Evolutionary conservation across 2,329 filamentous ascomycete genomes (phyloP), one percentile per base, ranked within the genome.

Genomic region (Ophiosphaerella herpotricha): DNA sequence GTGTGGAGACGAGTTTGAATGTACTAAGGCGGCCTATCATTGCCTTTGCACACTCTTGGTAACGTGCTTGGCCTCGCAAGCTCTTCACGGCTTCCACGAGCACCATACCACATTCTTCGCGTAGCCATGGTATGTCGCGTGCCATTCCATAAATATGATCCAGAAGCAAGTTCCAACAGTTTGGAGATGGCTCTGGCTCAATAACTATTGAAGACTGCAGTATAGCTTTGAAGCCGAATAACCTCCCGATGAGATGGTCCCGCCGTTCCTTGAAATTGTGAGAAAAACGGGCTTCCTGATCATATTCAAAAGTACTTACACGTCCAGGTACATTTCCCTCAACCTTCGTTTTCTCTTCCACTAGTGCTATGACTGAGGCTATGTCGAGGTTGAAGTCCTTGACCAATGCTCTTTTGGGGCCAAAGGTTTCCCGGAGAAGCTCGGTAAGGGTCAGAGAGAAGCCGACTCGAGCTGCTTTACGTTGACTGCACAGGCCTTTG

Each of bases 371-470:
- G 2, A 82, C 64, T 37, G 75, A 70, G 2, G 72, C 60, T 11
- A 81, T 66, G 46, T 63, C 70, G n/a, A 71, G 58, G 38, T 68
- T 55, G 29, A 78, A 51, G 31, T 68, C 70, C 12, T 72, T 61
- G 7, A 70, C 66, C 46, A 48, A 42, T 14, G 43, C 46, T 37
- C 54, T 68, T 56, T 46, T 67, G 52, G 43, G 68, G 34, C 83
- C 83, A 64, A 88, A 89, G 5, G 92, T 75, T 64, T 93, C 85
- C 4, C 83, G 80, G 38, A 96, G 71, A 7, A 95, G 77, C 73
- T 97, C 92, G 0, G 91, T 88, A 59, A 97, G 77, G 0, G 93
- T 93, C 47, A 97, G 81, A 46, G 91, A 96, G 71, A 96, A 97
- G 3, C 94, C 94, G 43, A 94, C 77, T 23, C 94, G 83, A 14